phyloP scores from a whole-genome alignment of 192 early-diverging fungal species.

The Linnemannia hyalina region DNA sequence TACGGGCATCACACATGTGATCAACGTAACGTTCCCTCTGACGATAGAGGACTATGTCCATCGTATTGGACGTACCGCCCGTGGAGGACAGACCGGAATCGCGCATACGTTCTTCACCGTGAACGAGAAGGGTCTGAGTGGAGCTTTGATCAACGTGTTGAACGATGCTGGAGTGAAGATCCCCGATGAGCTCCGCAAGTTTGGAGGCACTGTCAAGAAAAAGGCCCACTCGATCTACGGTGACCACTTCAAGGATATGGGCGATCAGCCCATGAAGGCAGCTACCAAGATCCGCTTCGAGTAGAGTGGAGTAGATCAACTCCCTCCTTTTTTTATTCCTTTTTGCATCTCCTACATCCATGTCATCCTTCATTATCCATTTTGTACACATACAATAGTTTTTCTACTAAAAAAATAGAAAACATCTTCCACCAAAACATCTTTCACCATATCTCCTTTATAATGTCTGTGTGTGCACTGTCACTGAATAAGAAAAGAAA shows the following conservation, averaged over 20 bases:
- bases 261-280: constrained; percentile 73
- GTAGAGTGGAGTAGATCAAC: constrained; percentile 1
- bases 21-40: constrained; percentile 97
- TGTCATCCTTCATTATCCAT: background rate
- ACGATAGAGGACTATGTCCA: constrained; percentile 95
- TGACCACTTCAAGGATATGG: constrained; percentile 94
- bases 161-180: constrained; percentile 88
- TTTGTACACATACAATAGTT: background rate
- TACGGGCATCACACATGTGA: constrained; percentile 94
- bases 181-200: constrained; percentile 90
- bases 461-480: background rate
- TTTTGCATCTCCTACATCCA: constrained; percentile 7
- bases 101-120: constrained; percentile 95
- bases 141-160: constrained; percentile 92
- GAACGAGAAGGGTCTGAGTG: constrained; percentile 90
- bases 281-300: constrained; percentile 92
- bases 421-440: background rate
- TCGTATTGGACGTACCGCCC: constrained; percentile 96
- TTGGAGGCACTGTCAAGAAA: constrained; percentile 97
- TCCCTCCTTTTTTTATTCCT: background rate
- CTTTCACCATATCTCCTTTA: background rate
- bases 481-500: background rate
- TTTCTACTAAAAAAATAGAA: background rate
- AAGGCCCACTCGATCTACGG: constrained; percentile 97
- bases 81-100: constrained; percentile 90